Evolutionary conservation across 2,329 filamentous ascomycete genomes (phyloP).

Genomic region (Microcera coccophila): DNA sequence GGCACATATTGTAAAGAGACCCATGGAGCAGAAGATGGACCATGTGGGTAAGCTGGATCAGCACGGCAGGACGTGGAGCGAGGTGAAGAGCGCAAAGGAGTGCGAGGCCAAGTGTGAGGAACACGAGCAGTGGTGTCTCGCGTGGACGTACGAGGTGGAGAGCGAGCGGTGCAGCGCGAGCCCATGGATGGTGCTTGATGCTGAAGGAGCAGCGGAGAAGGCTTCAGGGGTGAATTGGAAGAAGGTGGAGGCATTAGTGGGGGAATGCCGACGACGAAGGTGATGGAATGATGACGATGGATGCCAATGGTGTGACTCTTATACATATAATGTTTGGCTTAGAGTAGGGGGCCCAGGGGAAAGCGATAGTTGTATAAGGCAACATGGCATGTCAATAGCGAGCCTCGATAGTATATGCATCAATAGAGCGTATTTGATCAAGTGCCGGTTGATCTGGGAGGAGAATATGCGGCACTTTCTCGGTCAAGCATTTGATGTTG

Average conservation of each 20-base stretch:
- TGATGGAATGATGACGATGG: background rate
- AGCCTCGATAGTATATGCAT: background rate
- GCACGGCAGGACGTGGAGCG: conserved; percentile 34
- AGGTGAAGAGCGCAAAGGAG: conserved; percentile 37
- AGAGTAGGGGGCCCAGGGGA: background rate
- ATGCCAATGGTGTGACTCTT: background rate
- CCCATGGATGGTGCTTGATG: conserved; percentile 49
- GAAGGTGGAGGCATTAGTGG: conserved; percentile 25
- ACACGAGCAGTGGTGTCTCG: conserved; percentile 41
- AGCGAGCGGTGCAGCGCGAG: conserved; percentile 41
- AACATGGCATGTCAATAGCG: background rate
- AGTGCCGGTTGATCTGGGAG: background rate
- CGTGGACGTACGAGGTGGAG: conserved; percentile 48
- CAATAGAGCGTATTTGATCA: background rate
- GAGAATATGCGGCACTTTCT: background rate
- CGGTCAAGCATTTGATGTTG: background rate
- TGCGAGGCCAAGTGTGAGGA: conserved; percentile 43
- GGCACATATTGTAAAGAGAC: conserved; percentile 34
- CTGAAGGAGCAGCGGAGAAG: conserved; percentile 21
- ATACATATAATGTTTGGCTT: background rate
- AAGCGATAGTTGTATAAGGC: background rate
- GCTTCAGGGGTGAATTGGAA: conserved; percentile 34
- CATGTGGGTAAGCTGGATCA: conserved; percentile 50
- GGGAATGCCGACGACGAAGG: conserved; percentile 16
- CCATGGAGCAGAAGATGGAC: conserved; percentile 40